Evolutionary conservation across 1,284 basidiomycete species (phyloP), one percentile per base, ranked within the genome.

Genomic region (Trichosporon sp.): DNA sequence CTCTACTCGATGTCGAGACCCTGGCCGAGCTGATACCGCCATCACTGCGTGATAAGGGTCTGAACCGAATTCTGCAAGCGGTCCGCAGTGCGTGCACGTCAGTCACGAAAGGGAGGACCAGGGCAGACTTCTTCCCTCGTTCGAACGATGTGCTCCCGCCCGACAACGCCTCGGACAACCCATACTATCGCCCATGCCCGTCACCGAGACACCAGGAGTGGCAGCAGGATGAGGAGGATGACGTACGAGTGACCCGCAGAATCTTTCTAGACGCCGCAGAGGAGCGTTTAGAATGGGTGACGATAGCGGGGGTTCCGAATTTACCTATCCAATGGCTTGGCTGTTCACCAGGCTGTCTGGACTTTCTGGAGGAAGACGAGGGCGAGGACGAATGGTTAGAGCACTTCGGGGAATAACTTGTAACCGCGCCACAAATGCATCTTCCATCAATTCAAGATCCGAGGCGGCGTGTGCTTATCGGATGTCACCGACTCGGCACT

Each of bases 261-360:
- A 16, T 84, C 19, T 84, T 80, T 71, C 65, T 84, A n/a, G 75
- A 81, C 51, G 70, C 81, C 2, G 79, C 80, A 1, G 83, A 84
- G 64, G 79, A 82, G 65, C 73, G 82, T n/a, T 69, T 82, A 21
- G 80, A 84, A 66, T 84, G 81, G 82, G 67, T 73, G n/a, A 70
- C 76, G 6, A 72, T 83, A 1, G 73, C 70, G 56, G 77, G 75
- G 4, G 70, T 70, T n/a, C 75, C 71, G 8, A 71, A 77, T 12
- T 70, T 84, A 2, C 83, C 83, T 0, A 74, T 84, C 1, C 71
- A 73, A 35, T 84, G 83, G 82, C 70, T 73, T 56, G 83, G 83
- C 16, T 84, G 83, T 69, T 78, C 78, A 1, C 80, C 78, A 0
- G 83, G 81, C 5, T 84, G 83, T 68, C 70, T 84, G 67, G 73